These are phyloP conservation scores for Aspergillus felis DNA, from an alignment of 2,329 filamentous ascomycete genomes.

Conservation along the genomic window DNA sequence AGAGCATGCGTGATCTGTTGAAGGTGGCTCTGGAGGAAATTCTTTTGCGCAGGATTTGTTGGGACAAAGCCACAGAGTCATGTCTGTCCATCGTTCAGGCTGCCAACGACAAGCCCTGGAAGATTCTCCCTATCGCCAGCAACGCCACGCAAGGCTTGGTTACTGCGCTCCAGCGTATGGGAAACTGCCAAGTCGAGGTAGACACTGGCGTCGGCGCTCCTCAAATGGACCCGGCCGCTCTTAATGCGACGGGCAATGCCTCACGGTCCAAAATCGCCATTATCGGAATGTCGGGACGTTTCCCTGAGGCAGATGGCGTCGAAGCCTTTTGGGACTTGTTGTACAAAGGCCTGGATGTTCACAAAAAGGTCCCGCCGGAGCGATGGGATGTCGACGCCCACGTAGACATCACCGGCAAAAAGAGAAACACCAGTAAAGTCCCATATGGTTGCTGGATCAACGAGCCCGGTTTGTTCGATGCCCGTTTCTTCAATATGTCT, in stretches of 20 bases:
- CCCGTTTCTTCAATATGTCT: constrained; percentile 75
- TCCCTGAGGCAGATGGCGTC: constrained; percentile 63
- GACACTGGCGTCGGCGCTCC: constrained; percentile 26
- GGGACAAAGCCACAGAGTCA: constrained; percentile 38
- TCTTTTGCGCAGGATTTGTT: constrained; percentile 36
- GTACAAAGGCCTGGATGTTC: constrained; percentile 64
- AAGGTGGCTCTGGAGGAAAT: constrained; percentile 35
- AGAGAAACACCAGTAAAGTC: constrained; percentile 67
- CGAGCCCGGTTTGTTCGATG: constrained; percentile 67
- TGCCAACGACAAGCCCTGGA: constrained; percentile 13
- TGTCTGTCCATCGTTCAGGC: constrained; percentile 23
- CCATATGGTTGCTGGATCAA: constrained; percentile 69
- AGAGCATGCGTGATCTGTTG: constrained; percentile 31
- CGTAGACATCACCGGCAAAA: constrained; percentile 63
- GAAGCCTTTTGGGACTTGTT: constrained; percentile 68
- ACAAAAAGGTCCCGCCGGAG: constrained; percentile 61
- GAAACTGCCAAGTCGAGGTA: constrained; percentile 23
- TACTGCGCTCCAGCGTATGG: constrained; percentile 27
- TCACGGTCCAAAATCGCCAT: constrained; percentile 51
- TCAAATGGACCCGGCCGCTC: constrained; percentile 12
- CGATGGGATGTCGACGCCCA: constrained; percentile 66
- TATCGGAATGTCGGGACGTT: constrained; percentile 71
- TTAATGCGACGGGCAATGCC: constrained; percentile 27
- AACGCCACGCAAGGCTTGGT: constrained; percentile 31
- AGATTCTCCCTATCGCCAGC: constrained; percentile 28